Base-by-base conservation (phyloP, 2,329 filamentous ascomycete genomes). In the Elsinoe ampelina region DNA sequence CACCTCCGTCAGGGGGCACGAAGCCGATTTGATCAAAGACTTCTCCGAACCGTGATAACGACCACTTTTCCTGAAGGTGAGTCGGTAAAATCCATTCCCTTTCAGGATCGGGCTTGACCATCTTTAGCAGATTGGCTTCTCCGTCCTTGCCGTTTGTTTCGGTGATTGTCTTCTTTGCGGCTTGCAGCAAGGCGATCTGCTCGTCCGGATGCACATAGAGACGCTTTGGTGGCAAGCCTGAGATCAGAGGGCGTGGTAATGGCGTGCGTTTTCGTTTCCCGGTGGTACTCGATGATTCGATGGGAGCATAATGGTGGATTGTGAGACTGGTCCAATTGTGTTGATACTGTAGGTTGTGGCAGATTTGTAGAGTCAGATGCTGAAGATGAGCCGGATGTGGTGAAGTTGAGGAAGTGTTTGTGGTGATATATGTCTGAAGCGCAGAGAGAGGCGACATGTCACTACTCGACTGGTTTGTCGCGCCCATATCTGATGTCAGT, bases 141-240 rank as follows among this genome's bases (percentile, higher is more conserved):
- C 20, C 52, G 8, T 55, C 36, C 7, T 22, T 55, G 13, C 65
- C 62, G 11, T 65, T 61, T 2, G 67, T 63, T 60, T 63, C 62
- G 15, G 65, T 65, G 2, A 59, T 64, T 50, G 67, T 67, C 34
- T 62, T 65, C 55, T 70, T 69, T 56, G 79, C 61, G 73, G 70
- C 54, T 73, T 84, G 83, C 57, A 91, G 75, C 57, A 86, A 78
- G 61, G 81, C 83, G 61, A 88, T 83, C 71, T 92, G 88, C 71
- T 91, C 87, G 68, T 93, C 88, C 1, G 88, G 87, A 66, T 93
- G 87, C 54, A 87, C 76, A 70, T 93, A 92, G 41, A 90, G 77
- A 45, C 84, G 80, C 43, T 80, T 78, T 0, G 87, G 86, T 1
- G 88, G 87, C 2, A 91, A 72, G 22, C 88, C 88, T 19, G 82